Conservation (phyloP, 2,329 filamentous ascomycete species). For the Talaromyces amestolkiae region DNA sequence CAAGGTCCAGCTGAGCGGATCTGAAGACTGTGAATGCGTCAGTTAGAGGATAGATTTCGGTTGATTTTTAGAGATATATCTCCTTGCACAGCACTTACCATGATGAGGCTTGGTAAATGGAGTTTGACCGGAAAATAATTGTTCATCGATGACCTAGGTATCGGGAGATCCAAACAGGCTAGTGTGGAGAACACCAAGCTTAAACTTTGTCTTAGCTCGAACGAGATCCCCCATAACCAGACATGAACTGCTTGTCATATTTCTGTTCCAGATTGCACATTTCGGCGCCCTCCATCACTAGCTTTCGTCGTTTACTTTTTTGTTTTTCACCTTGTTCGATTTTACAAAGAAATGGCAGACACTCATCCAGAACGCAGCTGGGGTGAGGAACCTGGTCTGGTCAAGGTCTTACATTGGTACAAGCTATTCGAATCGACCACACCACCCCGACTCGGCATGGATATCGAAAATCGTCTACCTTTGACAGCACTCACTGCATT, state of each 20-base stretch:
- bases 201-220: neutral
- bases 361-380: conserved; percentile 19
- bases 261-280: neutral
- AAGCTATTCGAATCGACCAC: conserved; percentile 39
- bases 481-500: conserved; percentile 64
- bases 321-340: neutral
- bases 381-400: conserved; percentile 23
- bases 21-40: conserved; percentile 22
- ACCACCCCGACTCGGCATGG: conserved; percentile 57
- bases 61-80: neutral
- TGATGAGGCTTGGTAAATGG: conserved; percentile 6
- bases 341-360: conserved; percentile 4
- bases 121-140: neutral
- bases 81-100: conserved; percentile 18
- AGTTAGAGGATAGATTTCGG: neutral
- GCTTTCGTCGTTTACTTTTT: neutral
- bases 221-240: neutral
- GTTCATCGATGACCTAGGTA: neutral
- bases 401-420: conserved; percentile 36
- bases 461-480: conserved; percentile 63
- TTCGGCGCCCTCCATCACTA: neutral
- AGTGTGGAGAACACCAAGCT: conserved; percentile 6
- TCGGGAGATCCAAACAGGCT: neutral
- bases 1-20: conserved; percentile 60
- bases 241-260: neutral